These are phyloP conservation scores for Tetraselmis striata DNA, from an alignment of 139 green algal species.

Conservation along the genomic window DNA sequence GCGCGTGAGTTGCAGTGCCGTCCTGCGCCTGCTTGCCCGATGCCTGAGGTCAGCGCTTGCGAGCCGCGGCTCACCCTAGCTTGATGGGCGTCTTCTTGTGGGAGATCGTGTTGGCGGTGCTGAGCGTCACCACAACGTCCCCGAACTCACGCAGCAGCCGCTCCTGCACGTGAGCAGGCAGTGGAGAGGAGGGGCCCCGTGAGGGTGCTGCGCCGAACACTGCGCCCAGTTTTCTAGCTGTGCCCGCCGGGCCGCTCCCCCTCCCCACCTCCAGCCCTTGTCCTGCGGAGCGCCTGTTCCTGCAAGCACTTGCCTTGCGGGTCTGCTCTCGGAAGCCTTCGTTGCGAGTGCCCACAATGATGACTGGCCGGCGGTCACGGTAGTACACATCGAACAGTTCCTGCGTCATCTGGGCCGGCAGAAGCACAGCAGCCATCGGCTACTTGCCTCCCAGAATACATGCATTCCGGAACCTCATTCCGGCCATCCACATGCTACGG, in stretches of 20 bases:
- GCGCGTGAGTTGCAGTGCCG: no score
- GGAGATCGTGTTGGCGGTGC: not conserved
- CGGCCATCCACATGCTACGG: not conserved
- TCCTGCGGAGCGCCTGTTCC: no score
- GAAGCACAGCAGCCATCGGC: not conserved
- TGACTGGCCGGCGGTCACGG: not conserved
- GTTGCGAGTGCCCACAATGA: not conserved
- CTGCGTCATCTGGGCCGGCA: not conserved
- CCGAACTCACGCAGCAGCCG: not conserved
- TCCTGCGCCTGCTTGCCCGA: no score
- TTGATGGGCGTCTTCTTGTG: not conserved
- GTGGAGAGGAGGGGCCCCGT: no score
- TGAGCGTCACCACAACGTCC: not conserved
- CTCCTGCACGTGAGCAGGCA: not conserved
- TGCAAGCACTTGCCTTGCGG: not conserved
- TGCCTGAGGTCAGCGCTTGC: no score
- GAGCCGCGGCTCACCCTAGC: not conserved
- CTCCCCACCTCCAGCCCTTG: no score
- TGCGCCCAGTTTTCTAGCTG: no score
- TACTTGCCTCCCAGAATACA: no score
- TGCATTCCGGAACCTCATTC: not conserved
- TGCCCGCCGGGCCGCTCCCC: no score
- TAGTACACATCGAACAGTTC: not conserved
- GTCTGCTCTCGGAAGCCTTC: not conserved
- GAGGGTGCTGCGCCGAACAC: no score